Base-by-base conservation (phyloP, 176 grass and related monocot genomes). In the Microstegium vimineum region DNA sequence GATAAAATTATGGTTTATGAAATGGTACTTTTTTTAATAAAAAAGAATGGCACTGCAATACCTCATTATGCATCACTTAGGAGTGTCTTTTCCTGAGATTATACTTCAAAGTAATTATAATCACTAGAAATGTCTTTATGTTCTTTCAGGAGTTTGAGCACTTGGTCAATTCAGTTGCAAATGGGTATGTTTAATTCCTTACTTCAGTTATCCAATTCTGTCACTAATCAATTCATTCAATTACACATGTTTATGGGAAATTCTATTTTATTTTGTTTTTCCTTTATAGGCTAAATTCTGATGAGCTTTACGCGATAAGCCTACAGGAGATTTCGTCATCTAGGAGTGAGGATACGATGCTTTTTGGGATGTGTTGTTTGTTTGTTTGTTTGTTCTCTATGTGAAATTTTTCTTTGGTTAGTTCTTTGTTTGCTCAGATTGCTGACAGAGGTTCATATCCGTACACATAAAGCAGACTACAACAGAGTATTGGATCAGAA, bases 381-480 rank as follows among this genome's bases (percentile, higher is more conserved):
- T 49, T 15, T n/a, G n/a, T n/a, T n/a, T 31, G 23, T 28, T 77
- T 76, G 22, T 84, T 76, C 46, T 56, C 27, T 69, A 5, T 30
- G 2, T 76, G 28, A 69, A 35, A 59, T 23, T 49, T 78, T 37
- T 69, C 14, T 54, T 62, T 59, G 52, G 34, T 59, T 69, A 86
- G 84, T 80, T 54, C 69, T 86, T 78, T 86, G n/a, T 73, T 77
- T 86, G 2, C 76, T 86, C 3, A 63, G 67, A 37, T 79, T 86
- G 57, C 76, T 80, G 56, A 18, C 84, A 16, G 84, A 86, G 68
- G 35, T 37, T 73, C 68, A 86, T 2, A 86, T 86, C 57, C 56
- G 41, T 49, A 70, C 67, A 31, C 11, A 11, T 23, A 30, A 71
- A 86, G 76, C n/a, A 2, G 18, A 23, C 6, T 86, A 26, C 56